Evolutionary conservation across 106 monocot species (phyloP).

Genomic region (Phalaenopsis equestris): DNA sequence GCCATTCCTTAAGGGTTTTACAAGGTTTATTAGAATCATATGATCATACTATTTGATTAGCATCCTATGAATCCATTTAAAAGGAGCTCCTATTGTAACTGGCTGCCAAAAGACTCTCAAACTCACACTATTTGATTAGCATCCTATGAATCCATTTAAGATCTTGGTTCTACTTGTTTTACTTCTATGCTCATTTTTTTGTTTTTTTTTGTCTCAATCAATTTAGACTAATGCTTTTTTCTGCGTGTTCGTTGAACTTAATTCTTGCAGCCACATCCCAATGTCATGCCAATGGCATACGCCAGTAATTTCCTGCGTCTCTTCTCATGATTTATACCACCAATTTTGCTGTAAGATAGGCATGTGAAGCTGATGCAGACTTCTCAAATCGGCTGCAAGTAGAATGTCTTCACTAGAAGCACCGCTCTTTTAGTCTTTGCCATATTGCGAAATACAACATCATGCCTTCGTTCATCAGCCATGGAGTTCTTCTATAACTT

Average conservation of each 20-base stretch:
- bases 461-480: not conserved
- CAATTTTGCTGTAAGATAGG: constrained; percentile 3
- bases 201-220: not conserved
- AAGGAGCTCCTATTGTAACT: too few relatives aligned
- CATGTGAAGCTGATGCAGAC: not conserved
- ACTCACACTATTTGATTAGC: too few relatives aligned
- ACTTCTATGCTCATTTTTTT: too few relatives aligned
- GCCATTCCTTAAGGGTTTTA: not conserved
- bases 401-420: not conserved
- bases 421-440: not conserved
- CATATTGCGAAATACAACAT: not conserved
- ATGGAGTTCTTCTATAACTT: not conserved
- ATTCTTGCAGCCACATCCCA: constrained; percentile 82
- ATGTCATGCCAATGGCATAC: constrained; percentile 98
- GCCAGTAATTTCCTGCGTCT: constrained; percentile 81
- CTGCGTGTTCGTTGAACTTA: not conserved
- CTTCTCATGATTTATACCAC: constrained; percentile 47
- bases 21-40: not conserved
- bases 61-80: not conserved
- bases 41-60: not conserved
- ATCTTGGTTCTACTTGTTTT: too few relatives aligned
- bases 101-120: too few relatives aligned
- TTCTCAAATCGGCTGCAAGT: not conserved
- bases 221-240: not conserved
- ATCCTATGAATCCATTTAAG: too few relatives aligned